Evolutionary conservation across 2,329 filamentous ascomycete species (phyloP), one percentile per base, ranked within the genome.

Genomic region (Coniella lustricola): DNA sequence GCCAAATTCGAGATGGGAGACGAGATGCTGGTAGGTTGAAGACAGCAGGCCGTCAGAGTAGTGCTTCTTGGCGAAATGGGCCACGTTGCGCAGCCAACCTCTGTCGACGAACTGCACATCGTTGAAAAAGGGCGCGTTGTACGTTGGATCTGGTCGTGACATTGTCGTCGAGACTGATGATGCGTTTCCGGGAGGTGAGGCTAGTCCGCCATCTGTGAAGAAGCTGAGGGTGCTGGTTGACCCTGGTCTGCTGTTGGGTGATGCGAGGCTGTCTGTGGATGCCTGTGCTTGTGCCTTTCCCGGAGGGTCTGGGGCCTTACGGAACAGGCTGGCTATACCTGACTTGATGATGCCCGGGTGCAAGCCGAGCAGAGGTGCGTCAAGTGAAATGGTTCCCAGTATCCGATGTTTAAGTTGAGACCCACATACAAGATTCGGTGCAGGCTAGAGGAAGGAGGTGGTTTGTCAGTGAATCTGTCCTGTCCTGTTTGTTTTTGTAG

Each of bases 261-360:
- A 5, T 29, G 50, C 48, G 7, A 52, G 16, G 14, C 51, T 43
- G 3, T 54, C 49, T 10, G 48, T 42, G 31, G 34, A 55, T 34
- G 20, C 54, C 49, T 60, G 60, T 21, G 53, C 54, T 50, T 60
- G 60, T 21, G 53, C 54, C 36, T 56, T 38, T 38, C 57, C 59
- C 17, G 61, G 55, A 4, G 62, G 54, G 14, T 62, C 60, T 3
- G 68, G 62, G 10, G 70, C 64, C 3, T 71, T 64, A 32, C 73
- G 68, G 64, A 95, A 93, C 10, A 95, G 73, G 60, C 87, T 91
- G 2, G 82, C 78, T 46, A 95, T 77, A 2, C 90, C 88, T 33
- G 86, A 86, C n/a, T 82, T 77, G 36, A 95, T 79, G 36, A 96
- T 85, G 5, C 90, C 87, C 1, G 89, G 90, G 64, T 96, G 89